A percentile compares a stretch with the other conserved stretches of the same genome.
phyloP scores from a whole-genome alignment of 106 monocot species.

The Phalaenopsis aphrodite region DNA sequence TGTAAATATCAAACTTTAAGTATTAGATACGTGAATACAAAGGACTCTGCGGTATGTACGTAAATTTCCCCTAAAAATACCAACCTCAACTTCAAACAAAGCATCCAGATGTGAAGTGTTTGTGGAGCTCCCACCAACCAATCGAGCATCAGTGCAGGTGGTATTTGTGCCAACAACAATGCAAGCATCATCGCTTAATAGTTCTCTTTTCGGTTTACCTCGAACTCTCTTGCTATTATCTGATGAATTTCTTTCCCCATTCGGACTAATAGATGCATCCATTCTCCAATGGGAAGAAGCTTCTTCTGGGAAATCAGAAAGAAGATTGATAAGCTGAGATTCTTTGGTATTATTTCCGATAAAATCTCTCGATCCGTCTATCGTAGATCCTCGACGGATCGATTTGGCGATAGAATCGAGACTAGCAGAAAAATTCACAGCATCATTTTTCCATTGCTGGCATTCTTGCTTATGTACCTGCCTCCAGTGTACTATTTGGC shows the following conservation, averaged over 20 bases:
- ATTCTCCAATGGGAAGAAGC: constrained; percentile 6
- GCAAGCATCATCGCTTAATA: constrained; percentile 14
- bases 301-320: constrained; percentile 16
- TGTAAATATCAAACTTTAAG: too few species aligned
- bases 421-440: constrained; percentile 16
- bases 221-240: constrained; percentile 15
- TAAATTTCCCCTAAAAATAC: neutral
- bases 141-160: constrained; percentile 7
- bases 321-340: constrained; percentile 5
- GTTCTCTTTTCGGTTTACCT: constrained; percentile 26
- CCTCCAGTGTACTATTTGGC: constrained; percentile 99
- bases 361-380: constrained; percentile 18
- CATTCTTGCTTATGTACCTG: constrained; percentile 85
- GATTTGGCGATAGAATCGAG: constrained; percentile 11
- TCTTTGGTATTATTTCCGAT: constrained; percentile 20
- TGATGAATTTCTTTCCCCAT: constrained; percentile 10
- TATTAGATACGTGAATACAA: too few species aligned
- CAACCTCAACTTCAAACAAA: constrained; percentile 34
- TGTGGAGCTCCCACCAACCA: neutral
- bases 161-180: constrained; percentile 12
- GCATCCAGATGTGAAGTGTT: constrained; percentile 25
- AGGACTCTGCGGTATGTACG: too few species aligned
- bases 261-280: constrained; percentile 14
- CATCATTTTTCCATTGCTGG: constrained; percentile 33
- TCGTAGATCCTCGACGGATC: constrained; percentile 11